A percentile compares a stretch with the other conserved stretches of the same genome.
phyloP scores from a whole-genome alignment of 805 yeast genomes.

The Kregervanrija fluxuum region DNA sequence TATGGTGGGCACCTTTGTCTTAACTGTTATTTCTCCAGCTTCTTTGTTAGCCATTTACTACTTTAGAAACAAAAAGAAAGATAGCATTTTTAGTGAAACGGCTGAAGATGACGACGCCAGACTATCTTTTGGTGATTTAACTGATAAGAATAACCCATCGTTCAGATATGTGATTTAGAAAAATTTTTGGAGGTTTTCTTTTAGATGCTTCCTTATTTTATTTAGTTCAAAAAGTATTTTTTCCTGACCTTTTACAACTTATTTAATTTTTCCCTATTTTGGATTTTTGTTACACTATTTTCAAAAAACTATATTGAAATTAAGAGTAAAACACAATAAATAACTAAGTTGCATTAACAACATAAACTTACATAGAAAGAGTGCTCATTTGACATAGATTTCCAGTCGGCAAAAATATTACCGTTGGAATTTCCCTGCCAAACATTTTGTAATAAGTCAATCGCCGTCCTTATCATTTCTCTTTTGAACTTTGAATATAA shows the following conservation, averaged over 20 bases:
- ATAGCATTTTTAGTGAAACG: slow-evolving; percentile 19
- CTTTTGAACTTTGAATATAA: slow-evolving; percentile 1
- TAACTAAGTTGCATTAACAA: too few species aligned
- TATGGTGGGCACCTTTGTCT: slow-evolving; percentile 40
- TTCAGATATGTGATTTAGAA: slow-evolving; percentile 34
- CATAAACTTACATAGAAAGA: neutral
- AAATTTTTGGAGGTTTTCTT: too few species aligned
- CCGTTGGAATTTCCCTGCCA: slow-evolving; percentile 11
- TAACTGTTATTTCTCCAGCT: slow-evolving; percentile 5
- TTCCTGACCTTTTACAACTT: too few species aligned
- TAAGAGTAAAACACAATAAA: too few species aligned
- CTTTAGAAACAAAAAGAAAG: slow-evolving; percentile 37
- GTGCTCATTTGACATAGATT: neutral
- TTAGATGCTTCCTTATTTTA: too few species aligned
- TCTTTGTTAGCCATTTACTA: slow-evolving; percentile 21
- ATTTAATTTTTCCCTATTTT: too few species aligned
- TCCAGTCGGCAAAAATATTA: slow-evolving; percentile 10
- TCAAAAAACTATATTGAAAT: too few species aligned
- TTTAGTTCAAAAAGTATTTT: too few species aligned
- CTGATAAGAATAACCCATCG: slow-evolving; percentile 45
- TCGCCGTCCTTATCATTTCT: slow-evolving; percentile 5
- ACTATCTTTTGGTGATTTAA: slow-evolving; percentile 26
- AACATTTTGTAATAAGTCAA: slow-evolving; percentile 4
- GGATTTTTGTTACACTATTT: too few species aligned
- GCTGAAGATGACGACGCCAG: slow-evolving; percentile 19